Evolutionary conservation across 192 early-diverging fungal species (phyloP), one percentile per base, ranked within the genome.

Genomic region (Geranomyces variabilis): DNA sequence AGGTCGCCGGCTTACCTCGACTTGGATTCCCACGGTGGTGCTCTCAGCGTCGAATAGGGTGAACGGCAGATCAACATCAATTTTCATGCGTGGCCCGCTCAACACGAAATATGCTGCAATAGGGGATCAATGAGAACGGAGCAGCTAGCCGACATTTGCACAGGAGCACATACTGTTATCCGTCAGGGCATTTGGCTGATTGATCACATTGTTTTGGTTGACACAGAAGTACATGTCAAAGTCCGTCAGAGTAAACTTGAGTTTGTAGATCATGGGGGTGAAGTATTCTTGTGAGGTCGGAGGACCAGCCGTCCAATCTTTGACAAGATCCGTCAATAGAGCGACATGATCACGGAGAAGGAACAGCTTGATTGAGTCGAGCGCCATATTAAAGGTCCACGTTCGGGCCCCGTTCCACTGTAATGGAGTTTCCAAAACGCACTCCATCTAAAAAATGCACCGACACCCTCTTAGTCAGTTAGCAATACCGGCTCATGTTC

Each of bases 131-230:
- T n/a, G n/a, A n/a, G n/a, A n/a, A 41, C 36, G 19, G 41, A 55
- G 7, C 30, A 60, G 29, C 26, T 33, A 60, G 26, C n/a, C 36
- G 36, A 10, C 36, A 41, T 41, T 41, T 10, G 9, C n/a, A 63
- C 55, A 24, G 34, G 6, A 24, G n/a, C 62, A 59, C 79, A 24
- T 83, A 91, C 91, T 80, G 70, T 93, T 93, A 48, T 93, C 91
- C 34, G 88, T 84, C 10, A 81, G 70, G 29, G 89, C 87, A 22
- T 82, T 89, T 19, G 89, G 88, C 67, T 87, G 79, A 69, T 90
- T 83, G 63, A 93, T 91, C 9, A 94, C 87, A 71, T 94, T 93
- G 62, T 88, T 80, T 51, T 91, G 88, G 70, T 94, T 94, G 21
- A 87, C 82, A 73, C 86, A 92, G 4, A 91, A 77, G 62, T 81